Evolutionary conservation across 2,329 filamentous ascomycete species (phyloP), one percentile per base, ranked within the genome.

Genomic region (Curvularia hawaiiensis): DNA sequence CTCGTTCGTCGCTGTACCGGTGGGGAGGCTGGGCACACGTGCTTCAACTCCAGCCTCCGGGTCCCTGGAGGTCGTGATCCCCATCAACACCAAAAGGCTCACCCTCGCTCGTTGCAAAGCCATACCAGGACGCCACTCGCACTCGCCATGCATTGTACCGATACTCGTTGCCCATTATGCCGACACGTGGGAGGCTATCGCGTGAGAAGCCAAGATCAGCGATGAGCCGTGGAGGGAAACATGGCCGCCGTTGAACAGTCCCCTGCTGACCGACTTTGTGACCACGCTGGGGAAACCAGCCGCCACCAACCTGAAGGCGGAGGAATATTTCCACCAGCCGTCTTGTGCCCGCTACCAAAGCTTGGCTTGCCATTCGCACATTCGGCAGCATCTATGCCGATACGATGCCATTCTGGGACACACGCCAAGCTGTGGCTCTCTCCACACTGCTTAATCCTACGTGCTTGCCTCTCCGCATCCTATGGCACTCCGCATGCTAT

Each of bases 241-340:
- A 40, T 20, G 52, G 48, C 60, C 50, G 56, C 44, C 40, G 44
- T 31, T 56, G 43, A 54, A 56, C 44, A 30, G 40, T 53, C 49
- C 51, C 38, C 59, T 53, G 58, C 48, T 16, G 43, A 40, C 52
- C 55, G 46, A 56, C 40, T 56, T 56, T 39, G 39, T 28, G 26
- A 18, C 44, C 51, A 31, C 11, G 33, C 44, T 48, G 28, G 43
- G 45, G 51, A 54, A 48, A 55, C 53, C 50, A 55, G 24, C 54
- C 60, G 62, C 66, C 60, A 65, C 55, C 45, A 53, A 58, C 49
- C n/a, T 24, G 43, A 48, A 28, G 38, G 33, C 60, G 65, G 61
- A 58, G 40, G 31, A 67, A 67, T 63, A 61, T 44, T 63, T 68
- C 67, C 65, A 68, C 67, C 67, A 69, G 62, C 61, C 59, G 57